Evolutionary conservation across 164 flowering plant genomes (phyloP), one percentile per base, ranked within the genome.

Genomic region (Liriodendron chinense): DNA sequence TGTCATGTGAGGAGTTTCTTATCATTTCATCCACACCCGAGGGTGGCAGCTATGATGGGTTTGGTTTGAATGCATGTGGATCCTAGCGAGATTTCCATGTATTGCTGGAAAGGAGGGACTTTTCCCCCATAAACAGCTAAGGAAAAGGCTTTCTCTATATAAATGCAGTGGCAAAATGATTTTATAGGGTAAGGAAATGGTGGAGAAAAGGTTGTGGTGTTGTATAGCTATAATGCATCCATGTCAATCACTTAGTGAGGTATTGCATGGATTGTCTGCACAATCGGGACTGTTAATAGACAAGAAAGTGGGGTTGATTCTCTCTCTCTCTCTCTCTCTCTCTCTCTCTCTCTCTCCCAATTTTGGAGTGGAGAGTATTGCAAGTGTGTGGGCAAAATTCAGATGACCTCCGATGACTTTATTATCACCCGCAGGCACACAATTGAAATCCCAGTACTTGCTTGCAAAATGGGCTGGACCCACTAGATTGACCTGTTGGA

Each of bases 241-340:
- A 77, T 74, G 72, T 75, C 80, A 79, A 50, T 70, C 75, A 77
- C 76, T 79, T 68, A 25, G 66, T 78, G 78, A 78, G 47, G 22
- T 69, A 70, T 65, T 74, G 72, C 69, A 71, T 76, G 76, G 76
- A 56, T 63, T 73, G 61, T 63, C 61, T 69, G 23, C 74, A 28
- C 56, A 76, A 34, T 72, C 57, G 63, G 69, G 73, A 59, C 48
- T 69, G 22, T 47, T 64, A 64, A 34, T 4, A 69, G 63, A 65
- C 23, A 63, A 69, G 72, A 1, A 63, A 63, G 26, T n/a, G n/a
- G 26, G 22, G 67, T 24, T 26, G 34, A 26, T 9, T 64, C 14
- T 16, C n/a, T n/a, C n/a, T n/a, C n/a, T n/a, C n/a, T n/a, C n/a
- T n/a, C n/a, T n/a, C n/a, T n/a, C n/a, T n/a, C n/a, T n/a, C 9